Evolutionary conservation across 352 stramenopile genomes (phyloP).

Genomic region (Aphanomyces invadans): DNA sequence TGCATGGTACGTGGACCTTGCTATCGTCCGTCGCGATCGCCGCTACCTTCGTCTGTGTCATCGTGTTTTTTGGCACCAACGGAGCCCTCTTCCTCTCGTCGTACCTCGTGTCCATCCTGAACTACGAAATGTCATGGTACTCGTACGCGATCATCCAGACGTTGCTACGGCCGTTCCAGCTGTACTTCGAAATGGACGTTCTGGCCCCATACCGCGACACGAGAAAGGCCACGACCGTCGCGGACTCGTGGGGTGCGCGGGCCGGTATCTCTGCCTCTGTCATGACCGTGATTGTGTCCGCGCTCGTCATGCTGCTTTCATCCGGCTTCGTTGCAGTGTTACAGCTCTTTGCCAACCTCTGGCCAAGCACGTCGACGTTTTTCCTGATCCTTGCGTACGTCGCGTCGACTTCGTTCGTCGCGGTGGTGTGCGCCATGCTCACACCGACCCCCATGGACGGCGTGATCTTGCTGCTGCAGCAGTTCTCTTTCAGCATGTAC

Average conservation of each 20-base stretch:
- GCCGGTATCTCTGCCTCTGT: not conserved
- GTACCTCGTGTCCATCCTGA: slow-evolving; percentile 11
- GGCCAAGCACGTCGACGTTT: not conserved
- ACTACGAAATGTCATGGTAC: slow-evolving; percentile 25
- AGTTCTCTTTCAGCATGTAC: not conserved
- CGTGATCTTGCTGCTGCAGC: slow-evolving; percentile 15
- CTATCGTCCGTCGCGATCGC: slow-evolving; percentile 15
- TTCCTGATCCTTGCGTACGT: slow-evolving; percentile 13
- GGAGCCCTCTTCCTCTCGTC: slow-evolving; percentile 16
- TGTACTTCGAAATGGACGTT: slow-evolving; percentile 20
- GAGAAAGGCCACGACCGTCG: not conserved
- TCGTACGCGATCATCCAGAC: slow-evolving; percentile 11
- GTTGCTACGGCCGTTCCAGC: slow-evolving; percentile 20
- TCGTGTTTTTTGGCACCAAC: not conserved
- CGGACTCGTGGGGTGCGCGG: not conserved
- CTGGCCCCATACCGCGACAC: slow-evolving; percentile 14
- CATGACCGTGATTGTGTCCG: not conserved
- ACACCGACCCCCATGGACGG: slow-evolving; percentile 21
- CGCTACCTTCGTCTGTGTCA: not conserved
- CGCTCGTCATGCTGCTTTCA: not conserved
- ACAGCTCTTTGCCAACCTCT: slow-evolving; percentile 7
- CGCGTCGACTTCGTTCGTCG: slow-evolving; percentile 18
- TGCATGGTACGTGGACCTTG: not conserved
- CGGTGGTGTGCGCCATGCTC: slow-evolving; percentile 4
- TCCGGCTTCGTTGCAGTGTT: not conserved